Conservation (phyloP, 139 green algal species). For the Microglena sp. region DNA sequence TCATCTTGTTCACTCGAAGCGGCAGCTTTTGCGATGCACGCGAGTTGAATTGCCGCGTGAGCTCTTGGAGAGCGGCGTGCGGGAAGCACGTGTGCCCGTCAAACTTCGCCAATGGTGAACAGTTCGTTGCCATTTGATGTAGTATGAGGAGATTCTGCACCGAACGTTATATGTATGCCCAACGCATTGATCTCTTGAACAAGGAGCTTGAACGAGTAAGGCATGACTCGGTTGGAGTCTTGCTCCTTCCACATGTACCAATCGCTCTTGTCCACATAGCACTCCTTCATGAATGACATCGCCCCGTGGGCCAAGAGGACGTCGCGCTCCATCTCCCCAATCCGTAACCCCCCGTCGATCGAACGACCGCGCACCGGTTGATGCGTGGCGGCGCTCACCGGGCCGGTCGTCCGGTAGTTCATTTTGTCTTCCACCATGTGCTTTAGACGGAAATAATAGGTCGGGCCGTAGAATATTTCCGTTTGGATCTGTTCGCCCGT, state of each 20-base stretch:
- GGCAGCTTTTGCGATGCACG: too few relatives aligned
- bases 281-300: slow-evolving; percentile 11
- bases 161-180: slow-evolving; percentile 7
- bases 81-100: too few relatives aligned
- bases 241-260: not conserved
- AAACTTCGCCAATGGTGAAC: too few relatives aligned
- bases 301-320: slow-evolving; percentile 17
- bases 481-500: slow-evolving; percentile 37
- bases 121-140: too few relatives aligned
- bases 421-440: slow-evolving; percentile 37
- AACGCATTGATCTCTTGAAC: slow-evolving; percentile 15
- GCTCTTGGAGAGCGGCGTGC: too few relatives aligned
- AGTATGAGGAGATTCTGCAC: too few relatives aligned
- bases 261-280: slow-evolving; percentile 6
- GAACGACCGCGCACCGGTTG: slow-evolving; percentile 52
- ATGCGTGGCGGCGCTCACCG: slow-evolving; percentile 35
- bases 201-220: slow-evolving; percentile 25
- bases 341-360: slow-evolving; percentile 45
- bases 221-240: not conserved
- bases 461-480: slow-evolving; percentile 43
- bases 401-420: too few relatives aligned
- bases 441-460: slow-evolving; percentile 55
- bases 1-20: too few relatives aligned
- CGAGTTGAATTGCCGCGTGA: too few relatives aligned
- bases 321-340: slow-evolving; percentile 65